Conservation (phyloP, 2,329 filamentous ascomycete genomes). For the Microdochium trichocladiopsis region DNA sequence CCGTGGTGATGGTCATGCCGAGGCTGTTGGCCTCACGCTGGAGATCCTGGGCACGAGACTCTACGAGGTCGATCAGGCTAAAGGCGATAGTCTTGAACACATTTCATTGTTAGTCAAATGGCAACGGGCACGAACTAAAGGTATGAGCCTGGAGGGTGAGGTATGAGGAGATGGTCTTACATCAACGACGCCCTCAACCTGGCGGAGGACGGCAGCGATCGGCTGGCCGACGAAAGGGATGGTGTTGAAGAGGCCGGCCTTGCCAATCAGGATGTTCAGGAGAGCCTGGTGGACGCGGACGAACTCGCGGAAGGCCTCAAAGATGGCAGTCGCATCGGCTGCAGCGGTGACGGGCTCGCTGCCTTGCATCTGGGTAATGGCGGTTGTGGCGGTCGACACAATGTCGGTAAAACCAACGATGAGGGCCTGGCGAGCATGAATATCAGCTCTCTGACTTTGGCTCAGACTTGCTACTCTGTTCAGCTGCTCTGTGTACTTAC, state of each 20-base stretch:
- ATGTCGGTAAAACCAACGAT: conserved; percentile 22
- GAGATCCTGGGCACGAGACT: background rate
- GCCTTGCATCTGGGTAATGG: conserved; percentile 10
- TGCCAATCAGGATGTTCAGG: conserved; percentile 25
- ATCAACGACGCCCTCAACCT: conserved; percentile 13
- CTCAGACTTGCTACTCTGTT: background rate
- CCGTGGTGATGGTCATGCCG: background rate
- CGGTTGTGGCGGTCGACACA: conserved; percentile 10
- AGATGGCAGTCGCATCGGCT: conserved; percentile 9
- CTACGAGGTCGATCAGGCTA: conserved; percentile 7
- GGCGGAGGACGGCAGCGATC: conserved; percentile 16
- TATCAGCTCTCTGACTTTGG: too few species aligned
- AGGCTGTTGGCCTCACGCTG: background rate
- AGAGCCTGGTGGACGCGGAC: conserved; percentile 20
- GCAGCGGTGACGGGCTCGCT: conserved; percentile 5
- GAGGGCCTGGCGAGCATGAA: conserved; percentile 6
- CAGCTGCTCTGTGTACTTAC: conserved; percentile 9
- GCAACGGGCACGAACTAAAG: too few species aligned
- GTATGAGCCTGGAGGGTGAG: too few species aligned
- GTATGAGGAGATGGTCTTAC: too few species aligned
- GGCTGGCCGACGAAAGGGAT: conserved; percentile 20
- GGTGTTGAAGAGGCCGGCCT: conserved; percentile 17
- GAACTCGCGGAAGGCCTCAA: conserved; percentile 20
- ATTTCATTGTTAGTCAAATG: background rate
- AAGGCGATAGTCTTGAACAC: conserved; percentile 9